Base-by-base conservation (phyloP, 2,329 filamentous ascomycete species). In the Fusarium continuum region DNA sequence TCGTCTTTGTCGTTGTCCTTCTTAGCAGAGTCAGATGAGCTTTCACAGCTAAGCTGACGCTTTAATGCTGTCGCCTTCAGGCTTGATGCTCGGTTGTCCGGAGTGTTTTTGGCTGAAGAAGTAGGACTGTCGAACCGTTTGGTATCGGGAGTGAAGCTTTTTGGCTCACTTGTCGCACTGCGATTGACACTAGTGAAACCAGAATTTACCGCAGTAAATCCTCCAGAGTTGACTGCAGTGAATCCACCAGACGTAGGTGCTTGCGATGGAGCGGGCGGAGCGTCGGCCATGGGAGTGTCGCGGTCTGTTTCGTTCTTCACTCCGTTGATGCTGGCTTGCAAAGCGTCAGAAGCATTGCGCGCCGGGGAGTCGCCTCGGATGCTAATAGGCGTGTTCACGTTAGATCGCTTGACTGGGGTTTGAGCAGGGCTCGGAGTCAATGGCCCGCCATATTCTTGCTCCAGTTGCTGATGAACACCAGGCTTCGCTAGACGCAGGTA, bases 381-480 rank as follows among this genome's bases (percentile, higher is more conserved):
- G 61, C 83, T 85, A 2, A 82, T 82, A 0, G 86, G 86, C 0
- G 86, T 88, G 63, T 87, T 82, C 70, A 84, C 81, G 49, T 78
- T 81, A 6, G 85, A 88, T 54, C 84, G 83, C 72, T 88, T 93
- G 72, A 92, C 81, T 2, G 94, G 93, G 28, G 77, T 92, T 76
- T 73, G 89, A 78, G 80, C 84, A 6, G 85, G 85, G 61, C 85
- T 87, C 4, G 94, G 93, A 0, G 93, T 97, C 60, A 95, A 87
- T 14, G 94, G 93, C 2, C 94, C 95, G 56, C 94, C 94, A 72
- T 97, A 93, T 75, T 98, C 93, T 62, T 91, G 86, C 74, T 98
- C 94, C 9, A 98, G 81, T 76, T 97, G 93, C 71, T 97, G 93
- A 70, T 97, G 94, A n/a, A 98, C 93, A 25, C 93, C 92, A 4